These are phyloP conservation scores for Pistacia vera DNA, from an alignment of 345 rosid genomes.

Conservation along the genomic window DNA sequence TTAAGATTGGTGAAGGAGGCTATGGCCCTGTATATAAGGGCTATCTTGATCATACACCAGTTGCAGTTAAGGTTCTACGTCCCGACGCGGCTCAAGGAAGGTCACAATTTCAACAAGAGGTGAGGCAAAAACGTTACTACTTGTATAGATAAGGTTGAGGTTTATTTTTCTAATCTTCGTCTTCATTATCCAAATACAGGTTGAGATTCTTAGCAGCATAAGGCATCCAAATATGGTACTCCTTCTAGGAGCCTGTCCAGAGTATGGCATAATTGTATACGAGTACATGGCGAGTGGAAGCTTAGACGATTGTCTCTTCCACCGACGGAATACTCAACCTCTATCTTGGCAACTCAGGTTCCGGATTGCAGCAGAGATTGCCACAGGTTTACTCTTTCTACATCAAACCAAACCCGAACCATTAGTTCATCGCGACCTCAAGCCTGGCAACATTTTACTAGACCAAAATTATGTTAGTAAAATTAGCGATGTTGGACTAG, in stretches of 20 bases:
- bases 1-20: conserved; percentile 93
- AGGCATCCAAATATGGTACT: conserved; percentile 98
- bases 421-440: conserved; percentile 93
- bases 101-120: conserved; percentile 90
- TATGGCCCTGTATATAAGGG: conserved; percentile 92
- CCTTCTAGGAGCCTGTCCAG: conserved; percentile 94
- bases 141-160: too few species aligned
- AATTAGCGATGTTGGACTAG: conserved; percentile 87
- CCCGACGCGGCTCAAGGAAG: conserved; percentile 98
- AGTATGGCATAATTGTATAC: conserved; percentile 81
- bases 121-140: conserved; percentile 16
- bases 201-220: conserved; percentile 86
- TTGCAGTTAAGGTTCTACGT: conserved; percentile 84
- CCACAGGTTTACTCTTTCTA: conserved; percentile 83
- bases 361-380: conserved; percentile 83
- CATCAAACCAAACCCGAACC: conserved; percentile 98
- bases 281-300: conserved; percentile 95
- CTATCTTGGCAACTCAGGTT: conserved; percentile 90
- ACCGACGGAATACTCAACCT: conserved; percentile 50
- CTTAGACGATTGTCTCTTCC: conserved; percentile 73
- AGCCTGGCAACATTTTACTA: conserved; percentile 86
- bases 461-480: conserved; percentile 84
- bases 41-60: conserved; percentile 78
- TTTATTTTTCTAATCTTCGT: neutral
- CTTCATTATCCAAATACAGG: conserved; percentile 38